phyloP scores from a whole-genome alignment of 2,329 filamentous ascomycete genomes.

The Colletotrichum magnum region DNA sequence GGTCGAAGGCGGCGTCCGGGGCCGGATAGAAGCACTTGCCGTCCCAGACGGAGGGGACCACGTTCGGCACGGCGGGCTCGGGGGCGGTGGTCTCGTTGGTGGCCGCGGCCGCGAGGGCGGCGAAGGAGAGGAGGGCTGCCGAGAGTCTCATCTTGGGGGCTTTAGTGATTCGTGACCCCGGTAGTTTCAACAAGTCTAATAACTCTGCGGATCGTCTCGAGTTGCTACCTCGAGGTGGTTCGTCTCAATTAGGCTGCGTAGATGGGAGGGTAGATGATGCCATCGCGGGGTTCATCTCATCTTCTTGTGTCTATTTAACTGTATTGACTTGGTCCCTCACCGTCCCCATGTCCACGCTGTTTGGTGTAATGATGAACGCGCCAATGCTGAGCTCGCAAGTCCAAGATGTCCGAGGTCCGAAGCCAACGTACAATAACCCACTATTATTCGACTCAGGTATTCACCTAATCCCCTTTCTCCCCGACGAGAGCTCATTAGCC shows the following conservation, averaged over 20 bases:
- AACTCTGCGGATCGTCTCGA: constrained; percentile 2
- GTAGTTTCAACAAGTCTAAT: constrained; percentile 25
- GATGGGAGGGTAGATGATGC: not conserved
- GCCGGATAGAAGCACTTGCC: constrained; percentile 50
- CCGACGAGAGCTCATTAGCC: no score
- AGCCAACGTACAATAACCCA: not conserved
- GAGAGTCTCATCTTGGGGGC: constrained; percentile 28
- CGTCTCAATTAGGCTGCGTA: not conserved
- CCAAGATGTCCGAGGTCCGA: constrained; percentile 40
- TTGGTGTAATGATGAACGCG: constrained; percentile 33
- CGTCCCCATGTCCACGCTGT: not conserved
- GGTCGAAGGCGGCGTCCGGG: constrained; percentile 47
- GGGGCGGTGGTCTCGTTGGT: constrained; percentile 35
- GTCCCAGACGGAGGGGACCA: constrained; percentile 49
- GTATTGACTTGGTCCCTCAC: not conserved
- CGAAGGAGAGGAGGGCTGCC: constrained; percentile 25
- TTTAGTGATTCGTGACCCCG: not conserved
- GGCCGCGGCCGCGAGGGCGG: constrained; percentile 30
- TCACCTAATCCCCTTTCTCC: no score
- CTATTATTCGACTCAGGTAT: not conserved
- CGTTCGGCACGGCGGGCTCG: constrained; percentile 35
- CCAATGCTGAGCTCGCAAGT: constrained; percentile 38
- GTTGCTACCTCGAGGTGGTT: not conserved
- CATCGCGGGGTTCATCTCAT: constrained; percentile 6
- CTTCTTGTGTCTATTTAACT: constrained; percentile 20